Conservation (phyloP, 352 stramenopile genomes). For the Phytophthora vignae region DNA sequence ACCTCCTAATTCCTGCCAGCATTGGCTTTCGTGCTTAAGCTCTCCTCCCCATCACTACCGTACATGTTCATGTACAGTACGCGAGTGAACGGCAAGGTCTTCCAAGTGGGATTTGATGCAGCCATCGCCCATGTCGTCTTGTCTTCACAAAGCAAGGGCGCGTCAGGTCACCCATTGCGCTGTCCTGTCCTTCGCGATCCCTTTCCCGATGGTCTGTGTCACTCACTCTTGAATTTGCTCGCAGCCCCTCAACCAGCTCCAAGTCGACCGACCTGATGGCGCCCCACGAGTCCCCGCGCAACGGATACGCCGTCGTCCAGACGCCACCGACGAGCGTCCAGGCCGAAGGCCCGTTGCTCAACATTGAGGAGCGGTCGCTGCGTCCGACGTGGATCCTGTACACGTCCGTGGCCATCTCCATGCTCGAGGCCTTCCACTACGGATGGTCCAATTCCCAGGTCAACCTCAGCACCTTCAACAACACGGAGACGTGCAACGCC, state of each 20-base stretch:
- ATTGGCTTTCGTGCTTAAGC: neutral
- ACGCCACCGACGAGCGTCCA: constrained; percentile 7
- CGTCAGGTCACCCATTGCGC: neutral
- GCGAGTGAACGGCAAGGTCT: too few relatives aligned
- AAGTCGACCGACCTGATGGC: constrained; percentile 3
- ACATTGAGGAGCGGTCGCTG: constrained; percentile 25
- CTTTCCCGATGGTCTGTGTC: neutral
- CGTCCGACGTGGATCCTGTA: constrained; percentile 52
- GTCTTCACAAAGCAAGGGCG: neutral
- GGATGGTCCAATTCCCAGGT: constrained; percentile 66
- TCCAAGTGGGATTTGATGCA: neutral
- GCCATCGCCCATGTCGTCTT: neutral
- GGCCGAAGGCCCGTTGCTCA: constrained; percentile 2
- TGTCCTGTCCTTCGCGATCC: constrained; percentile 3
- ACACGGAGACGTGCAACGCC: constrained; percentile 49
- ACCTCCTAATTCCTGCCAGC: neutral
- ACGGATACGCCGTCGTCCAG: constrained; percentile 24
- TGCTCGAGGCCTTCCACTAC: constrained; percentile 61
- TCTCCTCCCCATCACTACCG: neutral
- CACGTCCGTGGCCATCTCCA: constrained; percentile 39
- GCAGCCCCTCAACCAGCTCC: neutral
- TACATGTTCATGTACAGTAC: too few relatives aligned
- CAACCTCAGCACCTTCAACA: constrained; percentile 61
- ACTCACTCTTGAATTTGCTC: constrained; percentile 21
- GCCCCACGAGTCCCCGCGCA: constrained; percentile 8